Evolutionary conservation across 306 rosid species (phyloP), one percentile per base, ranked within the genome.

Genomic region (Senna tora): DNA sequence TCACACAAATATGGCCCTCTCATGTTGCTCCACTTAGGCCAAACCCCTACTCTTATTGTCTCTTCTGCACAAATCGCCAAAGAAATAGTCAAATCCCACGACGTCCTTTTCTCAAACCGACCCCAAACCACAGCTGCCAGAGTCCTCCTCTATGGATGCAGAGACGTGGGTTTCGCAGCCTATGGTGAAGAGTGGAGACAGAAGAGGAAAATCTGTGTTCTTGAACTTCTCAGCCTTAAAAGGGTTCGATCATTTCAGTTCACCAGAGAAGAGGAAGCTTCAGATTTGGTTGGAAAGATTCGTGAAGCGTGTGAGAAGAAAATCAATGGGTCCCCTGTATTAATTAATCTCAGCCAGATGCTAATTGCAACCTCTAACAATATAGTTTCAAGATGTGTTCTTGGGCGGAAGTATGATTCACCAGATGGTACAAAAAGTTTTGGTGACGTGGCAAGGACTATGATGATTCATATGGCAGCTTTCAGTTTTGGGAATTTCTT

Each of bases 1-100:
- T 73, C 87, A 0, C 45, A 33, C 0, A 82, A 75, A 5, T 67
- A 82, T 28, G 89, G 87, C 30, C 81, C 81, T 51, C 54, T 80
- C 1, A 82, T 80, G 83, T 46, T 73, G 12, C 21, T 84, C 2
- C 33, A 71, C 16, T 15, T 84, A 0, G 92, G 87, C 0, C 67
- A 78, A 19, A 13, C 49, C 4, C 66, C 71, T 19, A 15, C 55
- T 2, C 51, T 77, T 0, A 58, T 77, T 7, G 66, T 77, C 20
- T 69, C 81, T 17, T 77, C 81, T 5, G 25, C 65, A 0, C 52
- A 77, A 2, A 12, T 61, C 5, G 72, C 64, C 12, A 59, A 17
- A 62, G 79, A 75, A 17, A 16, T 75, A 4, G 4, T 14, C 21
- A 65, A 54, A 15, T 6, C 62, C 16, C 78, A 54, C 46, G 79